Evolutionary conservation across 148 eudicot genomes (phyloP).

Genomic region (Amaranthus hypochondriacus): DNA sequence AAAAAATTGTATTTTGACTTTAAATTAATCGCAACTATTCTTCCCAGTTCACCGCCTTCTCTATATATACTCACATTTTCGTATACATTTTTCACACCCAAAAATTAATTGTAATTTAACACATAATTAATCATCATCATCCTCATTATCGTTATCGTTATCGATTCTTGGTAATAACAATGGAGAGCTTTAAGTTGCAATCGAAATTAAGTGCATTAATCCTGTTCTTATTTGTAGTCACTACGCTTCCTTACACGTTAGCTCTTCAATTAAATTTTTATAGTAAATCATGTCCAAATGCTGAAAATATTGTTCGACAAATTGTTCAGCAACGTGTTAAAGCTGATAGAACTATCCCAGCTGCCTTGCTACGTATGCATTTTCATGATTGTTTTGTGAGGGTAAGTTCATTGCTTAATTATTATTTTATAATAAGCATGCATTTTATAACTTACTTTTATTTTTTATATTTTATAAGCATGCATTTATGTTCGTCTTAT

Average conservation of each 20-base stretch:
- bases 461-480: too few species aligned
- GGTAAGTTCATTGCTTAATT: conserved; percentile 7
- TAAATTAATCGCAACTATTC: too few species aligned
- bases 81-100: too few species aligned
- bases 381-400: conserved; percentile 30
- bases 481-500: too few species aligned
- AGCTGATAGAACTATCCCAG: conserved; percentile 10
- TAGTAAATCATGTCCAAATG: conserved; percentile 8
- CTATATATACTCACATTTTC: too few species aligned
- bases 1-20: too few species aligned
- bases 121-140: too few species aligned
- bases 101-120: too few species aligned
- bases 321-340: conserved; percentile 6
- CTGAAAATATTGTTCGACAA: conserved; percentile 17
- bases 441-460: too few species aligned
- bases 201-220: not conserved
- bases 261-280: conserved; percentile 19
- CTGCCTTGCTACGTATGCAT: conserved; percentile 28
- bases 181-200: conserved; percentile 2
- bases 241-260: conserved; percentile 2
- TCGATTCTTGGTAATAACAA: not conserved
- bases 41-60: too few species aligned
- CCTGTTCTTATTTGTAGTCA: not conserved
- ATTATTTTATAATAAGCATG: too few species aligned
- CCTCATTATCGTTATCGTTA: too few species aligned